These are phyloP conservation scores for Elongisporangium prolatum DNA, from an alignment of 352 stramenopile species.

Conservation along the genomic window DNA sequence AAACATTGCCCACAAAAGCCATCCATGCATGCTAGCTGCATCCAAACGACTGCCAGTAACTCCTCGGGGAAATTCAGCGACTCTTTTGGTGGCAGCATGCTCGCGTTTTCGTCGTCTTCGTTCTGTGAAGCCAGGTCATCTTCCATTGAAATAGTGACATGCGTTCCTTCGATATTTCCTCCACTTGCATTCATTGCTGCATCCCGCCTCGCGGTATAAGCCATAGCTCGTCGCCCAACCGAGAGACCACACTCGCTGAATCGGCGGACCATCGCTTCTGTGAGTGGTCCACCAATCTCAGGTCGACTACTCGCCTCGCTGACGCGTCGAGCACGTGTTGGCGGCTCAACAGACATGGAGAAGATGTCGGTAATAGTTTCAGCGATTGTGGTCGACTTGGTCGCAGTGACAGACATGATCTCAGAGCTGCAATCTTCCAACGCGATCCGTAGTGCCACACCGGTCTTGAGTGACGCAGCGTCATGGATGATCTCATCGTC, in stretches of 20 bases:
- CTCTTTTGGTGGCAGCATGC: conserved; percentile 12
- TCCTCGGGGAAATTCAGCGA: conserved; percentile 51
- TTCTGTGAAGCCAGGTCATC: conserved; percentile 11
- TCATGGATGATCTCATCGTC: conserved; percentile 84
- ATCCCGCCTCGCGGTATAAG: conserved; percentile 34
- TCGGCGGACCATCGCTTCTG: conserved; percentile 48
- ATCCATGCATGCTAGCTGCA: conserved; percentile 72
- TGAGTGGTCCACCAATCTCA: conserved; percentile 46
- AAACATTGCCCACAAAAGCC: conserved; percentile 81
- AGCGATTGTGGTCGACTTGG: neutral
- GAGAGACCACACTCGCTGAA: conserved; percentile 69
- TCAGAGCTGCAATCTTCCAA: conserved; percentile 29
- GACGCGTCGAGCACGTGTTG: conserved; percentile 16
- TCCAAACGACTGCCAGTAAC: conserved; percentile 76
- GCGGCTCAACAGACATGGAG: neutral
- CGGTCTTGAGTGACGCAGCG: conserved; percentile 76
- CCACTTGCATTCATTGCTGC: conserved; percentile 6
- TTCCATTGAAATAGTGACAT: conserved; percentile 23
- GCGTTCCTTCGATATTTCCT: conserved; percentile 2
- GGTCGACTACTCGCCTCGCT: conserved; percentile 59
- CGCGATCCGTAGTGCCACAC: conserved; percentile 62
- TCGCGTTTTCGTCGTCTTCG: conserved; percentile 4
- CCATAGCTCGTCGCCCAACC: conserved; percentile 51
- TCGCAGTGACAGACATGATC: neutral
- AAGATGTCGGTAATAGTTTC: neutral